phyloP scores from a whole-genome alignment of 345 rosid species.

The Arabidopsis suecica region DNA sequence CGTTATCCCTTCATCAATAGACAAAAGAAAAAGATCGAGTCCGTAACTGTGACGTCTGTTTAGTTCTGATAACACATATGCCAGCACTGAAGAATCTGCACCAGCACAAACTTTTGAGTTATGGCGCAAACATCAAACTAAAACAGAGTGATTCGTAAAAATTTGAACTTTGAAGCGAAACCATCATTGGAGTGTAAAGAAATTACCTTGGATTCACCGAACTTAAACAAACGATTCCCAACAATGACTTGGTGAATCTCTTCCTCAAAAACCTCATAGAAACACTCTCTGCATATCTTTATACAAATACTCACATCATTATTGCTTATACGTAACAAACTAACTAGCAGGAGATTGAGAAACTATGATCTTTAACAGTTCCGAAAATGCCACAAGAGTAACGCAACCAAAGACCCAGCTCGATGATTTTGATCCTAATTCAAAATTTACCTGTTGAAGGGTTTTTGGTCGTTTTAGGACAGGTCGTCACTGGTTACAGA shows the following conservation, averaged over 20 bases:
- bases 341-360: neutral
- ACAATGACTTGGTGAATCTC: constrained; percentile 80
- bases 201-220: constrained; percentile 78
- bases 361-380: neutral
- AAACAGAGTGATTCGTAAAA: neutral
- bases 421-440: neutral
- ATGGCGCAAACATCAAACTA: neutral
- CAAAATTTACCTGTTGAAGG: constrained; percentile 65
- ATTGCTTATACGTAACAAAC: neutral
- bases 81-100: constrained; percentile 90
- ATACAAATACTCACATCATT: constrained; percentile 7
- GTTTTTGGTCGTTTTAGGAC: constrained; percentile 90
- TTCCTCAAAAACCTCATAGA: constrained; percentile 78
- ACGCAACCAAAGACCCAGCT: neutral
- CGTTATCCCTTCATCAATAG: constrained; percentile 89
- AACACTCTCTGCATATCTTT: constrained; percentile 89
- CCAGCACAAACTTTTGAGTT: neutral
- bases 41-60: constrained; percentile 77
- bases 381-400: neutral
- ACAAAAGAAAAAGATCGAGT: constrained; percentile 79
- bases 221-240: constrained; percentile 63
- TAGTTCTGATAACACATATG: constrained; percentile 77
- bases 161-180: neutral
- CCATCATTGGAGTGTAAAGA: neutral
- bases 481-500: constrained; percentile 63